Conservation (phyloP, 2,329 filamentous ascomycete species). For the Xylaria sp. region DNA sequence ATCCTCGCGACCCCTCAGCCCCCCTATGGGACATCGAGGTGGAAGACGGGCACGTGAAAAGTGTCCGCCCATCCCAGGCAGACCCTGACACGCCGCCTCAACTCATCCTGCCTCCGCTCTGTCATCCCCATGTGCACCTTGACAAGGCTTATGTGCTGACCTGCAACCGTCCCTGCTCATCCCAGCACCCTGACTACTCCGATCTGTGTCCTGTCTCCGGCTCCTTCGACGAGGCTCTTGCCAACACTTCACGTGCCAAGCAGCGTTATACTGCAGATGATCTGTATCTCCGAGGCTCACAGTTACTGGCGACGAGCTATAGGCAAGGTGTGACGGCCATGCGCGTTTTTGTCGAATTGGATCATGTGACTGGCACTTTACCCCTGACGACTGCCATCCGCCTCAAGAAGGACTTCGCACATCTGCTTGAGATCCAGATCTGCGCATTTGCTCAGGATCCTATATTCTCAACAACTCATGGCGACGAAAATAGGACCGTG, state of each 20-base stretch:
- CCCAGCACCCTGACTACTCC: constrained; percentile 48
- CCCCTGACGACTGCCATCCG: constrained; percentile 47
- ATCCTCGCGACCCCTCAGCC: constrained; percentile 5
- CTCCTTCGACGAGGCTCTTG: constrained; percentile 61
- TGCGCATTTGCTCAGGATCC: constrained; percentile 68
- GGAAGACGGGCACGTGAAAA: constrained; percentile 19
- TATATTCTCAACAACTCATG: constrained; percentile 51
- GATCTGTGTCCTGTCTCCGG: constrained; percentile 56
- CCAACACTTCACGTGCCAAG: constrained; percentile 50
- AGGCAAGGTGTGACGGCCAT: constrained; percentile 61
- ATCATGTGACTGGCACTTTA: constrained; percentile 48
- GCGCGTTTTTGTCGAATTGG: constrained; percentile 67
- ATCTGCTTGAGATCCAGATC: constrained; percentile 56
- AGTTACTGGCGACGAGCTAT: constrained; percentile 61
- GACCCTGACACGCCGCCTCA: constrained; percentile 17
- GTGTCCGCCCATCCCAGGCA: constrained; percentile 19
- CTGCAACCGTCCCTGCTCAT: constrained; percentile 22
- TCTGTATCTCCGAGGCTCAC: constrained; percentile 58
- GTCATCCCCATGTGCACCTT: constrained; percentile 68
- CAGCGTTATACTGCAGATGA: constrained; percentile 55
- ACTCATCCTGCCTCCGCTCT: constrained; percentile 43
- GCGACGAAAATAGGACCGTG: constrained; percentile 47
- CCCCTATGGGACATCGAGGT: constrained; percentile 14
- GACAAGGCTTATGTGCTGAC: constrained; percentile 60
- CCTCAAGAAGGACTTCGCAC: constrained; percentile 50